Base-by-base conservation (phyloP, 441 rosid species). In the Croton setiger region DNA sequence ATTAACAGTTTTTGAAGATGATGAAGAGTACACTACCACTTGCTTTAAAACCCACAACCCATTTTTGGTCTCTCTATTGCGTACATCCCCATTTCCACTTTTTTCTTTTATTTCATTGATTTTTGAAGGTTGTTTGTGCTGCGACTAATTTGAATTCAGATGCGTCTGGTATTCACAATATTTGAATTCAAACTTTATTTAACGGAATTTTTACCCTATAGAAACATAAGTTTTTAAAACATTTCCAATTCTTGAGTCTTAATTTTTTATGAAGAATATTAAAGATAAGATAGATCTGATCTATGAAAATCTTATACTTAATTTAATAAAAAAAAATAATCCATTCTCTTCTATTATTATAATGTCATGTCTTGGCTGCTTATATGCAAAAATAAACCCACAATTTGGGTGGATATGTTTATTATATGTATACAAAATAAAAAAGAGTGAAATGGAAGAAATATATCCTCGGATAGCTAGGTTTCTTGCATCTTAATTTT, bases 1-100 rank as follows among this genome's bases (percentile, higher is more conserved):
- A 60, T 66, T 27, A 52, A 52, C 8, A 49, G 72, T 17, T 48
- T n/a, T 48, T 17, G 18, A 48, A 48, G 52, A 71, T 65, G 72
- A 68, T 61, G 66, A 72, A 67, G 70, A 70, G 54, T 57, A 64
- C 67, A 33, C 64, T 65, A 33, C 68, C 36, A 33, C 20, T 63
- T 44, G n/a, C 64, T 21, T 48, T 14, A 33, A 73, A 71, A 60
- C 69, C 74, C 68, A 65, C 68, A 64, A 39, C 33, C 79, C 64
- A 54, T 58, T 36, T 71, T 67, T 66, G 77, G 78, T 77, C 72
- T 68, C 74, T 55, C 64, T 70, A 68, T 66, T 75, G 73, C 53
- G 71, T 63, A 64, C 72, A 78, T 61, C 71, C 2, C 65, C 60
- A 49, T 54, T 52, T 75, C 64, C 72, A 60, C 66, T 71, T 60